phyloP scores from a whole-genome alignment of 2,329 filamentous ascomycete genomes.

The Fusarium sp. region DNA sequence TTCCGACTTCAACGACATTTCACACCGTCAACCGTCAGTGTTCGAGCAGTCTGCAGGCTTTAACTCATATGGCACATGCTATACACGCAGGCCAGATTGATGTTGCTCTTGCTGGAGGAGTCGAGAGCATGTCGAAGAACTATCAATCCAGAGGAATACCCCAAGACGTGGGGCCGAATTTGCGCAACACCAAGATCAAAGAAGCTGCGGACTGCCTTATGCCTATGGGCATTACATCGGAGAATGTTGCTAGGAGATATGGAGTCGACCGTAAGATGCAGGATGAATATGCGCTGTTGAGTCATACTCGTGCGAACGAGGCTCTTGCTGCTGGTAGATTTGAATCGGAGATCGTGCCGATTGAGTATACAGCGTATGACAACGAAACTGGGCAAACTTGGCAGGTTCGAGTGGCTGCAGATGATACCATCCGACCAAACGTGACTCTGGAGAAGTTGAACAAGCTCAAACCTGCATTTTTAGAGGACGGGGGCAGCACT shows the following conservation, averaged over 20 bases:
- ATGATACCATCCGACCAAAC: constrained; percentile 66
- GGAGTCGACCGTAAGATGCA: constrained; percentile 78
- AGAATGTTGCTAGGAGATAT: constrained; percentile 86
- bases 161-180: constrained; percentile 77
- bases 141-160: constrained; percentile 86
- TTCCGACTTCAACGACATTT: constrained; percentile 76
- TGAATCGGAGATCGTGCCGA: constrained; percentile 80
- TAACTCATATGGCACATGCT: constrained; percentile 78
- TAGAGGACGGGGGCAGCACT: constrained; percentile 77
- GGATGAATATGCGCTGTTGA: constrained; percentile 81
- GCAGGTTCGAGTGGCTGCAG: constrained; percentile 70
- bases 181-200: constrained; percentile 71
- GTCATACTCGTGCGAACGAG: constrained; percentile 76
- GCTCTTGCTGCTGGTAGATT: constrained; percentile 78
- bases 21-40: constrained; percentile 91
- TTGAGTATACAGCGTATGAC: constrained; percentile 49
- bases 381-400: constrained; percentile 58
- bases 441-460: constrained; percentile 70
- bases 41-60: constrained; percentile 79
- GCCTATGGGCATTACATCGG: constrained; percentile 92
- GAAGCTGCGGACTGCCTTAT: constrained; percentile 88
- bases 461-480: constrained; percentile 87
- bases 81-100: constrained; percentile 80
- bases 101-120: constrained; percentile 83
- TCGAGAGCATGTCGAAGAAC: constrained; percentile 95